Percentiles rank a stretch among this genome's conserved stretches.
Evolutionary conservation across 2,329 filamentous ascomycete species (phyloP).

Genomic region (Xylariomycetidae sp.): DNA sequence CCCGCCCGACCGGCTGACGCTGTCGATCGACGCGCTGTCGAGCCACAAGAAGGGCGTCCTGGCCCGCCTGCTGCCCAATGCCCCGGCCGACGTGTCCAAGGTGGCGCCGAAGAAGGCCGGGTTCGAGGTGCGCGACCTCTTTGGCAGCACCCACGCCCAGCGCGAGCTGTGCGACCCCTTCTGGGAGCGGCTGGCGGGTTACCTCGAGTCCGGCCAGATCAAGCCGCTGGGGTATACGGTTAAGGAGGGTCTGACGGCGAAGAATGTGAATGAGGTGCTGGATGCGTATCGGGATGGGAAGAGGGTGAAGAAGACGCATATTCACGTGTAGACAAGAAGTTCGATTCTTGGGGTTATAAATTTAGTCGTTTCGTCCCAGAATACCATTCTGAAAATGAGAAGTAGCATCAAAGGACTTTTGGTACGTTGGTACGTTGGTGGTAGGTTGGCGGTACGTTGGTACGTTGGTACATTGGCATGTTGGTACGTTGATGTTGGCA

Average conservation of each 20-base stretch:
- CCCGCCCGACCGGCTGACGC: conserved; percentile 14
- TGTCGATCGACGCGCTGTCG: conserved; percentile 31
- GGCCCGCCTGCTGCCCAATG: conserved; percentile 20
- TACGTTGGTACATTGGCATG: no score
- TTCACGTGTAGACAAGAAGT: conserved; percentile 11
- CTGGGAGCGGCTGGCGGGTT: conserved; percentile 27
- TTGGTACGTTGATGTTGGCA: no score
- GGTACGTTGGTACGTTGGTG: no score
- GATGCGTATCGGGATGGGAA: conserved; percentile 34
- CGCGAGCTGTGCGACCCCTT: conserved; percentile 25
- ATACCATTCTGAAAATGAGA: no score
- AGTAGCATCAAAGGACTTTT: no score
- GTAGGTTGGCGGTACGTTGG: no score
- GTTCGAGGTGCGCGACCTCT: conserved; percentile 23
- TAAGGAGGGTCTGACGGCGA: conserved; percentile 27
- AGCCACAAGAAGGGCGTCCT: conserved; percentile 29
- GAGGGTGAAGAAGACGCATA: conserved; percentile 14
- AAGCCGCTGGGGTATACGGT: conserved; percentile 24
- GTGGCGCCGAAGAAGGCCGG: conserved; percentile 27
- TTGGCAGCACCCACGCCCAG: conserved; percentile 21
- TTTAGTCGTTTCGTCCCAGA: no score
- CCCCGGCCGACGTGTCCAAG: conserved; percentile 20
- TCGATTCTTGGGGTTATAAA: no score
- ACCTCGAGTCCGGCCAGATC: conserved; percentile 26
- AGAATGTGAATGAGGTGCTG: conserved; percentile 31